Conservation (phyloP, 176 grass and related monocot species). For the Bolboschoenus planiculmis region DNA sequence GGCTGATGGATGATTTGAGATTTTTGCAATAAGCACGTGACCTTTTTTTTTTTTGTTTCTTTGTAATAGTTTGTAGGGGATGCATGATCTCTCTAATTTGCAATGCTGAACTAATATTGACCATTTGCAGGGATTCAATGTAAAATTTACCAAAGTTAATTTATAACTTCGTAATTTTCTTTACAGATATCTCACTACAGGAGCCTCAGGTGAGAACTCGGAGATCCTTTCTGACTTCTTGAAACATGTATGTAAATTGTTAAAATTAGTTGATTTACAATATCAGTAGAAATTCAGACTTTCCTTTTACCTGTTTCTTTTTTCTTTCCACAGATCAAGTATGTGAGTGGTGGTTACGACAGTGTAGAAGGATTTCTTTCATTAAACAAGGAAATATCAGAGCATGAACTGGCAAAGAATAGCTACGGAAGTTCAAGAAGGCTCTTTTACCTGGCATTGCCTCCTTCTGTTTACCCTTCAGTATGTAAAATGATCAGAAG, state of each 20-base stretch:
- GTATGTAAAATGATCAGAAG: slow-evolving; percentile 97
- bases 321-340: slow-evolving; percentile 70
- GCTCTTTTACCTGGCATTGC: slow-evolving; percentile 96
- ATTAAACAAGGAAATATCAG: slow-evolving; percentile 72
- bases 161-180: not conserved
- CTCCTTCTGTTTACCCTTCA: slow-evolving; percentile 98
- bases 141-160: slow-evolving; percentile 18
- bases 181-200: slow-evolving; percentile 68
- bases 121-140: not conserved
- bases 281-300: not conserved
- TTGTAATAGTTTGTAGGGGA: not conserved
- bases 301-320: not conserved
- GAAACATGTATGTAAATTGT: slow-evolving; percentile 55
- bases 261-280: not conserved
- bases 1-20: not conserved
- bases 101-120: slow-evolving; percentile 15
- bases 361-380: slow-evolving; percentile 70
- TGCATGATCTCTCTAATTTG: slow-evolving; percentile 10
- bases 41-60: not conserved
- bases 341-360: slow-evolving; percentile 95
- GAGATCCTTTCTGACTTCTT: slow-evolving; percentile 74
- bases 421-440: slow-evolving; percentile 77
- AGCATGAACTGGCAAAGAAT: slow-evolving; percentile 60
- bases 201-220: slow-evolving; percentile 29
- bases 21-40: not conserved